Evolutionary conservation across 2,329 filamentous ascomycete species (phyloP).

Genomic region (Sphaerulina musiva): DNA sequence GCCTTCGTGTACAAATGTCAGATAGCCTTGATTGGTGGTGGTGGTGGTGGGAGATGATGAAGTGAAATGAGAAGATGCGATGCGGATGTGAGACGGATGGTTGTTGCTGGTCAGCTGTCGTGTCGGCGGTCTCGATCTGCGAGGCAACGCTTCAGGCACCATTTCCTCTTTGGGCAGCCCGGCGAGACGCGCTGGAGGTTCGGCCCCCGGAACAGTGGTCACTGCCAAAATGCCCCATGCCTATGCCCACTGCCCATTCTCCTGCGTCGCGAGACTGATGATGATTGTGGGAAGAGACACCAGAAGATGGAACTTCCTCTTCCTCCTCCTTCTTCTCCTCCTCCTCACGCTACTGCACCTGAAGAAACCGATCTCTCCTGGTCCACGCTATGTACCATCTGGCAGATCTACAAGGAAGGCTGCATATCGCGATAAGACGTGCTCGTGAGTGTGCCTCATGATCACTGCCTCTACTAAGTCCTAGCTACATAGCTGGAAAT

Average conservation of each 20-base stretch:
- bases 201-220: too few relatives aligned
- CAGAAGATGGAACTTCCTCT: too few relatives aligned
- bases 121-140: not conserved
- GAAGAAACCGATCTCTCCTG: too few relatives aligned
- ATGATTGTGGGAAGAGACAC: too few relatives aligned
- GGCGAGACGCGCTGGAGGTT: not conserved
- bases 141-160: not conserved
- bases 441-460: constrained; percentile 3
- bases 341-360: too few relatives aligned
- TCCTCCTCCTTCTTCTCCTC: too few relatives aligned
- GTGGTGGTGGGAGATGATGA: not conserved
- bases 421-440: constrained; percentile 14
- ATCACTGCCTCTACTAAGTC: not conserved
- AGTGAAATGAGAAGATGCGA: not conserved
- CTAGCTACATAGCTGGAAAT: not conserved
- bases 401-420: not conserved
- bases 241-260: not conserved
- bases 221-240: not conserved
- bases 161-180: not conserved
- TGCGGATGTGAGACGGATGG: too few relatives aligned
- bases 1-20: not conserved
- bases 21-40: not conserved
- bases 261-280: not conserved
- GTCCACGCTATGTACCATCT: not conserved
- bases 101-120: not conserved